Conservation (phyloP, 2,329 filamentous ascomycete species). For the Aspergillus proliferans region DNA sequence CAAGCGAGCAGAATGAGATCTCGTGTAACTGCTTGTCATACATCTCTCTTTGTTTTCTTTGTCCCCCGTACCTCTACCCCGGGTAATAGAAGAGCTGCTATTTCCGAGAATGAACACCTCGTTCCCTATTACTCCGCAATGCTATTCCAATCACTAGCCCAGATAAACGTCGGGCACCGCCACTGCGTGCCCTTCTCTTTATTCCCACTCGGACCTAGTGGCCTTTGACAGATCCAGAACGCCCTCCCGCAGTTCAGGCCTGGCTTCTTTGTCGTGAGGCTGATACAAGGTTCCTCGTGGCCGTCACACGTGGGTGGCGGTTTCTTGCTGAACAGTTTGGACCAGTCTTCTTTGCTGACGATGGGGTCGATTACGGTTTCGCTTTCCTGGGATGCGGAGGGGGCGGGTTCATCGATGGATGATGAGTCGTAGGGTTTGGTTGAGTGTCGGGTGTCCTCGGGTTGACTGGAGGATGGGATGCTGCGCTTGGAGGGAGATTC, state of each 20-base stretch:
- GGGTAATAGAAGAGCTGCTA: too few relatives aligned
- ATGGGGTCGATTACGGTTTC: conserved; percentile 60
- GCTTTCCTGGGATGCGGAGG: conserved; percentile 26
- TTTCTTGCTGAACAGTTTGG: conserved; percentile 71
- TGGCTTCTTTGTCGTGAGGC: conserved; percentile 76
- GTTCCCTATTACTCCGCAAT: conserved; percentile 3
- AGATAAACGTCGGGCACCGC: conserved; percentile 80
- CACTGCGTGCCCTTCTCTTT: conserved; percentile 81
- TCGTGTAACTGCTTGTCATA: not conserved
- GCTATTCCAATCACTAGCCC: conserved; percentile 57
- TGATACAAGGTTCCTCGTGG: conserved; percentile 81
- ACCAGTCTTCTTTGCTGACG: conserved; percentile 74
- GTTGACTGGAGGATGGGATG: not conserved
- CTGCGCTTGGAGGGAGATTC: not conserved
- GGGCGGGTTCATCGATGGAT: not conserved
- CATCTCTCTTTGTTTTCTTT: not conserved
- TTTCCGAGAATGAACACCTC: not conserved
- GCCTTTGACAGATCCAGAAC: conserved; percentile 67
- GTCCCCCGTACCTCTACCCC: too few relatives aligned
- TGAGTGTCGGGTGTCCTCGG: not conserved
- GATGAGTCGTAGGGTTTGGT: not conserved
- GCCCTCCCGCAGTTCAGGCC: conserved; percentile 69
- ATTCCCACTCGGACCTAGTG: conserved; percentile 75
- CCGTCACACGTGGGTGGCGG: conserved; percentile 69
- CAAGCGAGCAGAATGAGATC: not conserved